Evolutionary conservation across 208 protist genomes (phyloP).

Genomic region (Acanthamoeba lenticulata): DNA sequence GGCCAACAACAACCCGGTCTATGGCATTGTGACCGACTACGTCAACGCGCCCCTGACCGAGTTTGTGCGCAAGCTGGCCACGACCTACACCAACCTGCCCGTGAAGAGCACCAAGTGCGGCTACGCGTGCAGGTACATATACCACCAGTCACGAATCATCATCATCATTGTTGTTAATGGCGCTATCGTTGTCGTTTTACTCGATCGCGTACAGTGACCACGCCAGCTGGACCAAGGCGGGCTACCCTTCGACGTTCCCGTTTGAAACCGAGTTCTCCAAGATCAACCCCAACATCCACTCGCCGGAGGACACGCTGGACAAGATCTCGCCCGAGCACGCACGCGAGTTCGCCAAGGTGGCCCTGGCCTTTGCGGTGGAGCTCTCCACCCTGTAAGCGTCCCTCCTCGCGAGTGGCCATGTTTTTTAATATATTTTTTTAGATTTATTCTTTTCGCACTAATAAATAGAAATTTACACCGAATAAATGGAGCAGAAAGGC

Average conservation of each 20-base stretch:
- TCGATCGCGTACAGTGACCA: conserved; percentile 67
- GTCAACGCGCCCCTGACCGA: conserved; percentile 69
- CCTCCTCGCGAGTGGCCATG: too few species aligned
- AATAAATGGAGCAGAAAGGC: too few species aligned
- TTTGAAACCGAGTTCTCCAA: conserved; percentile 72
- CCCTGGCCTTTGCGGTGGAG: conserved; percentile 70
- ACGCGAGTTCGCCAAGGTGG: conserved; percentile 71
- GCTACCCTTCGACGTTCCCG: conserved; percentile 72
- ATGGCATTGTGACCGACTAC: conserved; percentile 68
- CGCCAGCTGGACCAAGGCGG: conserved; percentile 67
- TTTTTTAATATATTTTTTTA: too few species aligned
- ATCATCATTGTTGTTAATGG: too few species aligned
- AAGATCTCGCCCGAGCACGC: conserved; percentile 70
- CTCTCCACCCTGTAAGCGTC: conserved; percentile 61
- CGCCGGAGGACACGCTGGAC: conserved; percentile 61
- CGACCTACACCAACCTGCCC: conserved; percentile 42
- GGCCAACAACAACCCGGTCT: not conserved
- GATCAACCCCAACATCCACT: conserved; percentile 74
- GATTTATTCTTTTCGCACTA: too few species aligned
- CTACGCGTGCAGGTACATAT: conserved; percentile 71
- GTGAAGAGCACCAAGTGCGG: conserved; percentile 66
- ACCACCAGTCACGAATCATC: too few species aligned
- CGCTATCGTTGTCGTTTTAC: not conserved
- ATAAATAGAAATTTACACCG: too few species aligned
- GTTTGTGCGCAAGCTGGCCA: conserved; percentile 59